A percentile compares a stretch with the other conserved stretches of the same genome.
These are phyloP conservation scores for Magnolia sinica DNA, from an alignment of 164 flowering plant genomes.

Conservation along the genomic window DNA sequence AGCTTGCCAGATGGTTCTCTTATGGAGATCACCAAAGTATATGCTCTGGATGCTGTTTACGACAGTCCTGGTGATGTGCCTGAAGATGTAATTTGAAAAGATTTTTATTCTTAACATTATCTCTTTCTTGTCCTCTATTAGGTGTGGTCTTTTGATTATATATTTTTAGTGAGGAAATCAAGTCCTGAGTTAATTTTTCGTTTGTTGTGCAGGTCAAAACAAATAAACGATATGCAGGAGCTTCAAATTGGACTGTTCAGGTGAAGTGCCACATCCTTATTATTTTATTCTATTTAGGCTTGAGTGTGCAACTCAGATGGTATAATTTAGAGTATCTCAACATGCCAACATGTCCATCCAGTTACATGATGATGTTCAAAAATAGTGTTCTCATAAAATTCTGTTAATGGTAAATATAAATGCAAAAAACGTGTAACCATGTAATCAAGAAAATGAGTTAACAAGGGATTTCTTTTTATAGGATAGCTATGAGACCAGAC, in stretches of 20 bases:
- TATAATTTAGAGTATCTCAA: neutral
- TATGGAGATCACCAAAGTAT: constrained; percentile 87
- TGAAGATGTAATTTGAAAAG: constrained; percentile 66
- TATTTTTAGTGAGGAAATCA: neutral
- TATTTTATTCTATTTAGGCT: neutral
- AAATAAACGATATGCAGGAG: constrained; percentile 92
- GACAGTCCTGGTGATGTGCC: constrained; percentile 90
- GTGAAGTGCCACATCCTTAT: constrained; percentile 29
- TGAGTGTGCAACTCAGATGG: neutral
- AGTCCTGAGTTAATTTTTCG: neutral
- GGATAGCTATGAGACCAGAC: no score
- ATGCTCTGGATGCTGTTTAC: constrained; percentile 89
- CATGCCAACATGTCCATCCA: neutral
- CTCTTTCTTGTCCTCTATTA: neutral
- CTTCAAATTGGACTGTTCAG: constrained; percentile 88
- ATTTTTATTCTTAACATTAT: neutral
- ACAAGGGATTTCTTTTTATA: no score
- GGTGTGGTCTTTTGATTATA: neutral
- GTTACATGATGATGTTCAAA: neutral
- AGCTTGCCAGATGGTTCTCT: constrained; percentile 93
- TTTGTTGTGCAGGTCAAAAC: constrained; percentile 67
- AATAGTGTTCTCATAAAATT: neutral
- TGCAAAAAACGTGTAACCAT: no score
- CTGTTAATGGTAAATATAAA: no score
- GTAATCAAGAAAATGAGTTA: no score